A percentile compares a stretch with the other conserved stretches of the same genome.
Conservation (phyloP, 805 yeast species). For the Suhomyces sp. region DNA sequence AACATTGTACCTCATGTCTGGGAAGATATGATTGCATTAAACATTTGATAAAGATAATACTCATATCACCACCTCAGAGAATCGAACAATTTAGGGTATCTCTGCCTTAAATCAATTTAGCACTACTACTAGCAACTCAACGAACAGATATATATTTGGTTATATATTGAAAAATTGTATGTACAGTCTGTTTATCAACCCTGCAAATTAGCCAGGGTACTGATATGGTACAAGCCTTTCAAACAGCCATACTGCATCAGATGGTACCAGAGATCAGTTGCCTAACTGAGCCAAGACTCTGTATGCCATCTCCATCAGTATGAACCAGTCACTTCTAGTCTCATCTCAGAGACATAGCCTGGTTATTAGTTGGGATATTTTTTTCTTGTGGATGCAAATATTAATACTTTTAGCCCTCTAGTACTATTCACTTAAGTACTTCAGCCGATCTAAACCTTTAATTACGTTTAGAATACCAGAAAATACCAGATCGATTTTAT, state of each 20-base stretch:
- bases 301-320: background rate
- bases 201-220: background rate
- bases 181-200: conserved; percentile 1
- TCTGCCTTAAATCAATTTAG: background rate
- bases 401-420: background rate
- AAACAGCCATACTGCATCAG: background rate
- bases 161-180: background rate
- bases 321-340: background rate
- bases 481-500: background rate
- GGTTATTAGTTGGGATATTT: background rate
- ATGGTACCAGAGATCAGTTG: background rate
- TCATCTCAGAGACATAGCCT: background rate
- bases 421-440: background rate
- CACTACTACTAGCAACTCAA: background rate
- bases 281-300: background rate
- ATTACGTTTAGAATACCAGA: background rate
- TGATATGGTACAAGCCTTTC: background rate
- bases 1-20: background rate
- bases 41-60: background rate
- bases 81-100: background rate
- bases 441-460: background rate
- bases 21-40: background rate
- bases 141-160: background rate
- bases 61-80: background rate
- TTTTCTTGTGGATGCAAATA: background rate